A percentile compares a stretch with the other conserved stretches of the same genome.
These are phyloP conservation scores for Magnaporthiopsis rhizophila DNA, from an alignment of 2,329 filamentous ascomycete species.

Conservation along the genomic window DNA sequence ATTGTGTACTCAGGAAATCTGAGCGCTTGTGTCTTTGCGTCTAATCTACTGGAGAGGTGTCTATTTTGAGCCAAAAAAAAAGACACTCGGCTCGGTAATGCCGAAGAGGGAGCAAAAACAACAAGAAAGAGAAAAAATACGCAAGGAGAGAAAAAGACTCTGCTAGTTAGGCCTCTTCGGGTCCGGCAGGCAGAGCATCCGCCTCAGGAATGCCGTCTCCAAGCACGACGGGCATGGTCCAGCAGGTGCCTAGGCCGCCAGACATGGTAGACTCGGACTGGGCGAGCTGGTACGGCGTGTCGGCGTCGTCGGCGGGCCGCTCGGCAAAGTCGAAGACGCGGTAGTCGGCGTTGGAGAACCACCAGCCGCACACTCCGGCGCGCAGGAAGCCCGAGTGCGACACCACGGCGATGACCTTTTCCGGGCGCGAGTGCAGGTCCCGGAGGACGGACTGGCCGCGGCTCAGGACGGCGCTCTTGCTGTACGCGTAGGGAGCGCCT, in stretches of 20 bases:
- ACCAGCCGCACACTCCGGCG: conserved; percentile 45
- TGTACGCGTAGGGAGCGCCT: conserved; percentile 43
- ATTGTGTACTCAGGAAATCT: background rate
- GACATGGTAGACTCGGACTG: conserved; percentile 4
- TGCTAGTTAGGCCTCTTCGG: background rate
- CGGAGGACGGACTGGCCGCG: conserved; percentile 45
- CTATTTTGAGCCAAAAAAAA: too few species aligned
- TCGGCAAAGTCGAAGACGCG: conserved; percentile 50
- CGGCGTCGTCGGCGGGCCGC: conserved; percentile 16
- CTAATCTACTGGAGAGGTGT: too few species aligned
- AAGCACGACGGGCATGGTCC: background rate
- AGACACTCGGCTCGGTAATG: background rate
- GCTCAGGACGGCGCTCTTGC: conserved; percentile 40
- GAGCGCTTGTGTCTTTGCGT: too few species aligned
- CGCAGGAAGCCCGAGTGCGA: conserved; percentile 57
- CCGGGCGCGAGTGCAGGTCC: conserved; percentile 42
- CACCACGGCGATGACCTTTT: conserved; percentile 57
- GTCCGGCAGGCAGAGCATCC: conserved; percentile 1
- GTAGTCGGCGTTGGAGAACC: conserved; percentile 56
- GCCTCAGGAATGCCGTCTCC: conserved; percentile 1
- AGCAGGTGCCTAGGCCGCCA: conserved; percentile 2
- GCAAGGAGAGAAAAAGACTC: background rate
- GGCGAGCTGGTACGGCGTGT: background rate
- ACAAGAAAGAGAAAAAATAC: too few species aligned
- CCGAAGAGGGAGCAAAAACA: background rate